Percentiles rank a stretch among this genome's conserved stretches.
Evolutionary conservation across 169 alveolate species (phyloP).

Genomic region (Eimeria zaria): DNA sequence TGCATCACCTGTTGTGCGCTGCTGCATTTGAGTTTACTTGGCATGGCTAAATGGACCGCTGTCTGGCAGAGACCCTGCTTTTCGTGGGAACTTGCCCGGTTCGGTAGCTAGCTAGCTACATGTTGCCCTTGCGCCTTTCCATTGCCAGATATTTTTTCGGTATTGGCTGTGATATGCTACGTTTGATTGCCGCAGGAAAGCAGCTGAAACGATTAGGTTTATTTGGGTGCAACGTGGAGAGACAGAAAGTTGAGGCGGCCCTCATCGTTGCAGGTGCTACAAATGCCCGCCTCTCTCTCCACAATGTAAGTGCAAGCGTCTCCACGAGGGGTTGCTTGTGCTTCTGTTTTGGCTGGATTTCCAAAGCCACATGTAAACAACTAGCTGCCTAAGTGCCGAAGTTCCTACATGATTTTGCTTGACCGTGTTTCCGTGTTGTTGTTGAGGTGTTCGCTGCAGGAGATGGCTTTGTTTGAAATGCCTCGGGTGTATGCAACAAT

Average conservation of each 20-base stretch:
- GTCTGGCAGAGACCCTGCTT: not conserved
- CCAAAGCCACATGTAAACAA: not conserved
- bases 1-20: not conserved
- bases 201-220: slow-evolving; percentile 77
- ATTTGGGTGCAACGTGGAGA: slow-evolving; percentile 80
- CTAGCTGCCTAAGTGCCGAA: too few relatives aligned
- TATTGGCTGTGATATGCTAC: not conserved
- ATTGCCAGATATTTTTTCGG: not conserved
- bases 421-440: not conserved
- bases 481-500: slow-evolving; percentile 78
- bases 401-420: not conserved
- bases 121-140: not conserved
- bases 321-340: not conserved
- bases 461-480: slow-evolving; percentile 78
- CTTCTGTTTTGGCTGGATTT: not conserved
- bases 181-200: slow-evolving; percentile 35
- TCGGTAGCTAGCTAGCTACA: not conserved
- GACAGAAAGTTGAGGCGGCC: slow-evolving; percentile 77
- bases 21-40: not conserved
- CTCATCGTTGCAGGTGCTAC: slow-evolving; percentile 80
- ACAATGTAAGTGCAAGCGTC: slow-evolving; percentile 42
- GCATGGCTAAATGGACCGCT: not conserved
- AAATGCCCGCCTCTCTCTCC: slow-evolving; percentile 65
- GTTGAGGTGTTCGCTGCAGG: slow-evolving; percentile 26
- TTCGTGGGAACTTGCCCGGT: not conserved